A percentile compares a stretch with the other conserved stretches of the same genome.
Evolutionary conservation across 2,329 filamentous ascomycete species (phyloP).

Genomic region (Aspergillus intermedius): DNA sequence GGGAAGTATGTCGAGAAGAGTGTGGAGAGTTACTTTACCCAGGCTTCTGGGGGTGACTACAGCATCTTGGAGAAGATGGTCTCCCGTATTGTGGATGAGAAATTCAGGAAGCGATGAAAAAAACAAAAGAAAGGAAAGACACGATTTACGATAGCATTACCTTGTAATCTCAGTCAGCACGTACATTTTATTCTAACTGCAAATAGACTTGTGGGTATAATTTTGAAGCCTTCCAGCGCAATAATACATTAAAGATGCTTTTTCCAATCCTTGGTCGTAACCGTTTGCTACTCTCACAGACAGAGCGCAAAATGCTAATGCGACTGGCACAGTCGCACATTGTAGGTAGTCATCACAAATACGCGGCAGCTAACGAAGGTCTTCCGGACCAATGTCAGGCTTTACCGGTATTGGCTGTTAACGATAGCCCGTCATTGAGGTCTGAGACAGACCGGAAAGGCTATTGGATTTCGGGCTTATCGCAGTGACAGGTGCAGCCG

Average conservation of each 20-base stretch:
- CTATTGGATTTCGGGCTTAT: no score
- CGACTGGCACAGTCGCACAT: no score
- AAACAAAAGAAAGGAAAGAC: slow-evolving; percentile 1
- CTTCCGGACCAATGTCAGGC: no score
- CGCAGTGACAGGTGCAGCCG: slow-evolving; percentile 3
- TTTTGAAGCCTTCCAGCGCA: neutral
- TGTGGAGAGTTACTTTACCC: slow-evolving; percentile 66
- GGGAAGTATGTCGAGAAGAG: slow-evolving; percentile 67
- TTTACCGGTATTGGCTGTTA: no score
- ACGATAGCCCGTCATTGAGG: no score
- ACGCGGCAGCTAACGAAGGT: no score
- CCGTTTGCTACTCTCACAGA: no score
- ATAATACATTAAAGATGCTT: no score
- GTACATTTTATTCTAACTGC: neutral
- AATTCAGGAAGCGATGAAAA: slow-evolving; percentile 40
- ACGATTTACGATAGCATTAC: slow-evolving; percentile 1
- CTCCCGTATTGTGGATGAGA: slow-evolving; percentile 66
- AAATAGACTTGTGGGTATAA: slow-evolving; percentile 9
- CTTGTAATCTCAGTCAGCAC: neutral
- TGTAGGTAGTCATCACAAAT: no score
- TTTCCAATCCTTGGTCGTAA: no score
- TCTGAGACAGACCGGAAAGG: no score
- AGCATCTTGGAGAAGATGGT: slow-evolving; percentile 66
- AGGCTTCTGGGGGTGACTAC: slow-evolving; percentile 31
- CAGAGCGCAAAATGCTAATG: no score